phyloP scores from a whole-genome alignment of 495 filamentous ascomycete genomes.

The Mycothermus thermophilus region DNA sequence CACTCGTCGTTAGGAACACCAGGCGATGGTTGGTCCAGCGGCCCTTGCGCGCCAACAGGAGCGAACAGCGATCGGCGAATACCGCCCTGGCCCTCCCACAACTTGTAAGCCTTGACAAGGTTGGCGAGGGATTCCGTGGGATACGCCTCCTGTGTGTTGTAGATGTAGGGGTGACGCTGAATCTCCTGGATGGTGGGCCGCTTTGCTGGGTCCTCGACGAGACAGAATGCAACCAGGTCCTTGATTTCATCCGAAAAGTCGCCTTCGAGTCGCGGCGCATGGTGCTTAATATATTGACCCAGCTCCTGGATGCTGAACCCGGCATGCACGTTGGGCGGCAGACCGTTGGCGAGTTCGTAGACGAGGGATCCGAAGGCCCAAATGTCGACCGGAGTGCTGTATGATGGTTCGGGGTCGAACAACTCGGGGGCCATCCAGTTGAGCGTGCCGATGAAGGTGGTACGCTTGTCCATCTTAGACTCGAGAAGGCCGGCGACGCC shows the following conservation, averaged over 20 bases:
- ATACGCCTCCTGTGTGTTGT: slow-evolving; percentile 48
- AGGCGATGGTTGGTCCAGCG: slow-evolving; percentile 27
- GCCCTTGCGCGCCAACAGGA: slow-evolving; percentile 53
- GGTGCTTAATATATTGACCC: slow-evolving; percentile 46
- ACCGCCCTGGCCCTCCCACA: slow-evolving; percentile 77
- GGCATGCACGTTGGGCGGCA: slow-evolving; percentile 52
- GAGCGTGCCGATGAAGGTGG: slow-evolving; percentile 86
- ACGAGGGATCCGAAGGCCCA: slow-evolving; percentile 92
- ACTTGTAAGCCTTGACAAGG: slow-evolving; percentile 66
- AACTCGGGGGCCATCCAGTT: slow-evolving; percentile 97
- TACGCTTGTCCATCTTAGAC: slow-evolving; percentile 68
- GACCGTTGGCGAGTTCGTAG: slow-evolving; percentile 81
- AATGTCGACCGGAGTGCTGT: slow-evolving; percentile 68
- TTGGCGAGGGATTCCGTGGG: slow-evolving; percentile 55
- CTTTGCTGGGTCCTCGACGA: slow-evolving; percentile 58
- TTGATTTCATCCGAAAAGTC: slow-evolving; percentile 66
- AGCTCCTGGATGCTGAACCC: slow-evolving; percentile 38
- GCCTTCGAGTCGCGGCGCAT: slow-evolving; percentile 57
- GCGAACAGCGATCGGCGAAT: slow-evolving; percentile 72
- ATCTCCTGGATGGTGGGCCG: slow-evolving; percentile 59
- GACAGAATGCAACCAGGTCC: slow-evolving; percentile 63
- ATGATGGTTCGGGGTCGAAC: slow-evolving; percentile 41
- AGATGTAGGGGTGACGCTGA: slow-evolving; percentile 50
- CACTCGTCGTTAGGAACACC: slow-evolving; percentile 52
- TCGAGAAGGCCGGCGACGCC: slow-evolving; percentile 84